phyloP scores from a whole-genome alignment of 768 basidiomycete genomes.

The Leccinum variicolor region DNA sequence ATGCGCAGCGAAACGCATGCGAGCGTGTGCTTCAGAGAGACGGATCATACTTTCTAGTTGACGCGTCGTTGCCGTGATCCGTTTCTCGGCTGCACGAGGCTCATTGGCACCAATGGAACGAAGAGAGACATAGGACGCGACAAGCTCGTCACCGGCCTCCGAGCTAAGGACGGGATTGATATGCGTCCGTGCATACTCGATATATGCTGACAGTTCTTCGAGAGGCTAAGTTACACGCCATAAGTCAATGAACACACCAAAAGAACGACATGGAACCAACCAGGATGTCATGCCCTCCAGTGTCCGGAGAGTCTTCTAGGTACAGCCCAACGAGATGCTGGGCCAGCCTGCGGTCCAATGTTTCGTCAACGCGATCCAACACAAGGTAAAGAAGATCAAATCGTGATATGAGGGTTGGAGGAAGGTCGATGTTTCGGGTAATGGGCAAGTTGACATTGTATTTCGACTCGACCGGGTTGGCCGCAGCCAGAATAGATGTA shows the following conservation, averaged over 20 bases:
- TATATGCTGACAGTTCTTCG: constrained; percentile 89
- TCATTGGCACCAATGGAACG: constrained; percentile 85
- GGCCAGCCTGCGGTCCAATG: constrained; percentile 79
- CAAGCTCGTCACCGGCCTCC: constrained; percentile 80
- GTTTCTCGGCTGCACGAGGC: constrained; percentile 81
- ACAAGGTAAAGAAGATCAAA: constrained; percentile 97
- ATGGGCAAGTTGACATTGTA: constrained; percentile 92
- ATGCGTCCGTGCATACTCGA: constrained; percentile 85
- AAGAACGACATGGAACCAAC: constrained; percentile 42
- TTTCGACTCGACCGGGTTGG: constrained; percentile 94
- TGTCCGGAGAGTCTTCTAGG: constrained; percentile 77
- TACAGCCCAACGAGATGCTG: constrained; percentile 93
- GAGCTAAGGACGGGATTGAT: constrained; percentile 86
- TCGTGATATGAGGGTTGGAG: constrained; percentile 95
- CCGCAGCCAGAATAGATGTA: constrained; percentile 97
- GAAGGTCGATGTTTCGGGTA: constrained; percentile 94
- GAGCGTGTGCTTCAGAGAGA: constrained; percentile 91
- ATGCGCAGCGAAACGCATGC: constrained; percentile 88
- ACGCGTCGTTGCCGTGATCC: constrained; percentile 97
- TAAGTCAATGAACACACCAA: constrained; percentile 5
- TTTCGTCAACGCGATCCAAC: constrained; percentile 91
- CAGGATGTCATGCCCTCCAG: constrained; percentile 64
- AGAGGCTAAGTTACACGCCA: constrained; percentile 56
- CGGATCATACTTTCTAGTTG: constrained; percentile 98
- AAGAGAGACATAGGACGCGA: constrained; percentile 89